phyloP scores from a whole-genome alignment of 768 basidiomycete species.

The Tephrocybe sp. region DNA sequence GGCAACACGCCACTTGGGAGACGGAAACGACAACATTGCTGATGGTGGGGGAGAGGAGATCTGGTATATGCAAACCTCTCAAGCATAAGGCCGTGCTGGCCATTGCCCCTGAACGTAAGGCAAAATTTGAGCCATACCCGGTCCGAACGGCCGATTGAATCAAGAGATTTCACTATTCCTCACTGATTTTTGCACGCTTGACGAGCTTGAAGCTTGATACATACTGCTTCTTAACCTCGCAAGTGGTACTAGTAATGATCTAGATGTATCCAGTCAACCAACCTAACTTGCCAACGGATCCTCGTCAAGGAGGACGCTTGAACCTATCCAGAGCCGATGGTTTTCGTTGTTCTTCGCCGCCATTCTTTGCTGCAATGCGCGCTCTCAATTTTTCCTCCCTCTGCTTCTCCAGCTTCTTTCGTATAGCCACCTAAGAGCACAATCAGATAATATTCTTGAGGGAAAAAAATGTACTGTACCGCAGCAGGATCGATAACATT shows the following conservation, averaged over 20 bases:
- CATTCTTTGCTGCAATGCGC: conserved; percentile 31
- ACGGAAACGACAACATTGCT: conserved; percentile 32
- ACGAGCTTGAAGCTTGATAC: no score
- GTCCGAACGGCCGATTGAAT: no score
- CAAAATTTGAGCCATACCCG: no score
- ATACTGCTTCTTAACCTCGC: no score
- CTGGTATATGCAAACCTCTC: no score
- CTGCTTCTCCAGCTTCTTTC: conserved; percentile 63
- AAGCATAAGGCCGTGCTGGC: no score
- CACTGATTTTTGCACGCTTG: no score
- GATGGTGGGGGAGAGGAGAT: neutral
- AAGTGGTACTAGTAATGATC: no score
- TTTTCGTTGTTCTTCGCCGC: conserved; percentile 23
- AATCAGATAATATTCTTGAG: neutral
- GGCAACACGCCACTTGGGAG: conserved; percentile 24
- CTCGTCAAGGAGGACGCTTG: conserved; percentile 22
- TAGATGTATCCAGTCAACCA: no score
- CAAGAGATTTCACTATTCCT: no score
- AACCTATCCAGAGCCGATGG: conserved; percentile 42
- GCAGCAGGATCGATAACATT: conserved; percentile 88
- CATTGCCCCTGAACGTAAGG: no score
- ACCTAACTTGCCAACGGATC: no score
- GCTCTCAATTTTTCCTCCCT: conserved; percentile 40
- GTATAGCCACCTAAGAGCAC: conserved; percentile 50
- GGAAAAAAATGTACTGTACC: conserved; percentile 33